Conservation (phyloP, 192 early-diverging fungal genomes). For the Entomortierella parvispora region DNA sequence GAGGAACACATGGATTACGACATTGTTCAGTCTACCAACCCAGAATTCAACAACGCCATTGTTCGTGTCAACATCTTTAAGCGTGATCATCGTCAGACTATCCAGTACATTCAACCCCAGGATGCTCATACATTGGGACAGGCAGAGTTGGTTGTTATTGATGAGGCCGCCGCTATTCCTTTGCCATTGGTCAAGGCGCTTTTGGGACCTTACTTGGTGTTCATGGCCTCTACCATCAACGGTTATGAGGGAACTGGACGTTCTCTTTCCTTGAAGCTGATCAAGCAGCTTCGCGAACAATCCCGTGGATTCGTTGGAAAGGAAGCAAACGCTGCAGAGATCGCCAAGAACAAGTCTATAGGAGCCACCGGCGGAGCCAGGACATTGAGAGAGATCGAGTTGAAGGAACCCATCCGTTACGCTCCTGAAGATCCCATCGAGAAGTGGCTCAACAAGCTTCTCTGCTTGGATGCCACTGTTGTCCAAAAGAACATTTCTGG, state of each 20-base stretch:
- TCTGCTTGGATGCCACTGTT: constrained; percentile 92
- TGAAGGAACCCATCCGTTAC: constrained; percentile 97
- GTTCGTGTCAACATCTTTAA: constrained; percentile 95
- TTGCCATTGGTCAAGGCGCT: constrained; percentile 91
- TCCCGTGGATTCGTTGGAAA: constrained; percentile 74
- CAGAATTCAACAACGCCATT: constrained; percentile 94
- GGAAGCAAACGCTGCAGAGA: constrained; percentile 54
- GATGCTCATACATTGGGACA: constrained; percentile 93
- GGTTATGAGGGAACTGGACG: constrained; percentile 99
- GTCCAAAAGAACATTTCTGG: constrained; percentile 78
- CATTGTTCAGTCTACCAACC: constrained; percentile 97
- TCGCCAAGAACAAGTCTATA: constrained; percentile 50
- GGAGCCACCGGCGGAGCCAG: constrained; percentile 66
- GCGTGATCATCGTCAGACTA: constrained; percentile 96
- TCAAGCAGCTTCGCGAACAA: constrained; percentile 95
- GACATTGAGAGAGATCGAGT: constrained; percentile 87
- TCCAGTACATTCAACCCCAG: constrained; percentile 98
- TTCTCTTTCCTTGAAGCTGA: constrained; percentile 94
- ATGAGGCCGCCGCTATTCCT: constrained; percentile 99
- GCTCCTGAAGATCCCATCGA: constrained; percentile 87
- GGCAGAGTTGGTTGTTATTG: constrained; percentile 97
- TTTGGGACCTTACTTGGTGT: constrained; percentile 95
- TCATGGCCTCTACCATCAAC: constrained; percentile 99
- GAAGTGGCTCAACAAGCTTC: constrained; percentile 93
- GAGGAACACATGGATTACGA: constrained; percentile 99